phyloP scores from a whole-genome alignment of 345 rosid species.

The Barbarea vulgaris region DNA sequence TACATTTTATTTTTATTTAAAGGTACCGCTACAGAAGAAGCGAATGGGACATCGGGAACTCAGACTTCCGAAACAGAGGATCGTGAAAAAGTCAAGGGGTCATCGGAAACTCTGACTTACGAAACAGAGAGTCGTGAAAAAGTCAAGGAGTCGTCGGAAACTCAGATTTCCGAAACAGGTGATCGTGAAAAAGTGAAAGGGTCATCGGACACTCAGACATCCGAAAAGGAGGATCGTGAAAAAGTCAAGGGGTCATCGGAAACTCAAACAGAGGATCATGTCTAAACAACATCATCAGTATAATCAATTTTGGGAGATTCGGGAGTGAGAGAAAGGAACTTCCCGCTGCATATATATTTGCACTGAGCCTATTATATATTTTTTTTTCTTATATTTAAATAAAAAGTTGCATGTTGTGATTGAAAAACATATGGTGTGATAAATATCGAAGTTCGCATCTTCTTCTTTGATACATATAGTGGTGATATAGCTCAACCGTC shows the following conservation, averaged over 20 bases:
- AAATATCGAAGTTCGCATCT: neutral
- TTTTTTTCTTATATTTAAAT: neutral
- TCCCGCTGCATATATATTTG: too few relatives aligned
- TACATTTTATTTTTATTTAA: neutral
- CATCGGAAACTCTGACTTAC: neutral
- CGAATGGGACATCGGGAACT: neutral
- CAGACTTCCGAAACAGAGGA: slow-evolving; percentile 9
- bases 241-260: neutral
- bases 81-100: neutral
- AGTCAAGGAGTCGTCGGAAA: neutral
- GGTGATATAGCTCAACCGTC: neutral
- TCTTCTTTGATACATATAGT: neutral
- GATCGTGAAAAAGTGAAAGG: neutral
- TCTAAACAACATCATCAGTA: neutral
- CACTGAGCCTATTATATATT: too few relatives aligned
- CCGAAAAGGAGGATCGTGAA: neutral
- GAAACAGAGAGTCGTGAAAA: neutral
- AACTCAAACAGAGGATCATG: neutral
- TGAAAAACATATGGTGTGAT: neutral
- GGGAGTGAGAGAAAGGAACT: neutral
- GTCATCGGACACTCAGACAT: neutral
- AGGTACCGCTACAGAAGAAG: neutral
- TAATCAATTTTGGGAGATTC: neutral
- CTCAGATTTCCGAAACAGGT: neutral
- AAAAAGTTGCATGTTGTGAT: neutral